Base-by-base conservation (phyloP, 495 filamentous ascomycete species). In the Penicillium angulare region DNA sequence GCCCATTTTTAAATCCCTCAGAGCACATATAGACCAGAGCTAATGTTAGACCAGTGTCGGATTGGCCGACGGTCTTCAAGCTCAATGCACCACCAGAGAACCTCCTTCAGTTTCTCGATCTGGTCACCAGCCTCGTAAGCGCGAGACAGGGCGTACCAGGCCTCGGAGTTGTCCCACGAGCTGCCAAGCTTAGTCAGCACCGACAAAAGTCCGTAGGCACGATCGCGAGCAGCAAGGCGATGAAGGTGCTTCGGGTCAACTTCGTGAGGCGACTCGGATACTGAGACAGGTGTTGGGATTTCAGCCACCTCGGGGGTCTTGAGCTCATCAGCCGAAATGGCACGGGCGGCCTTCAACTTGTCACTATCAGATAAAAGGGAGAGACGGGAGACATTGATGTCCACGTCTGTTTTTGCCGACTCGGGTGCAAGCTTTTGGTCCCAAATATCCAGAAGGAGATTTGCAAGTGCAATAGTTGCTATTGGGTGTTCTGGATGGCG, bases 81-180 rank as follows among this genome's bases (percentile, higher is more conserved):
- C 60, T 86, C 83, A 31, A 91, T 61, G 15, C 86, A 89, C 67
- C 88, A 78, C 67, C 84, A 88, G 43, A 88, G 77, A 10, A 86
- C 80, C 43, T 82, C 77, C 60, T 90, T 91, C 38, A 93, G 84
- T 63, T 91, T 95, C 36, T 91, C 87, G 6, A 81, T 64, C 73
- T 97, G 87, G 6, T 86, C 87, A 43, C 86, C 85, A 47, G 85
- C 82, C 69, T 97, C 92, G 56, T 95, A 88, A 38, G 85, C 90
- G 53, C 88, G 74, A 1, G 93, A 89, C 13, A 98, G 79, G 8
- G 85, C 83, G 59, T 86, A 90, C 93, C 93, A 98, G 16, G 92
- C 93, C 63, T 96, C 93, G n/a, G 85, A 83, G 59, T 85, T 81
- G 65, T 96, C 89, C 95, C 95, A 97, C 5, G 90, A 92, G 22